Evolutionary conservation across 139 green algal species (phyloP), one percentile per base, ranked within the genome.

Genomic region (Chlamydomonas sp.): DNA sequence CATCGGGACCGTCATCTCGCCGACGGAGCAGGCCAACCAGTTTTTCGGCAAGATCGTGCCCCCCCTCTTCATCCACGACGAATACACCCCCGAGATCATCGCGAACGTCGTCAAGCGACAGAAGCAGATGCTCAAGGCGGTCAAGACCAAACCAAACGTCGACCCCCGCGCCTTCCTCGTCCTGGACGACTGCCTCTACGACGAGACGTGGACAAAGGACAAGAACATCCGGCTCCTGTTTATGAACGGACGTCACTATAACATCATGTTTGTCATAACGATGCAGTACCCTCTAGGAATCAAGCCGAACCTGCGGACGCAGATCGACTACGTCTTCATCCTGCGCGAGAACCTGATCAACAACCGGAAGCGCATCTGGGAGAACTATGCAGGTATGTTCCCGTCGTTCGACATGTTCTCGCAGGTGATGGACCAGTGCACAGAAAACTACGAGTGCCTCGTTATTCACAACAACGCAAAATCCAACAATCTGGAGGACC

Each of bases 251-350:
- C 54, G 72, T 1, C 65, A 72, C 33, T 69, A 34, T 28, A 72
- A 77, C 1, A 60, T 77, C 0, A 48, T 66, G 6, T 69, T 70
- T 28, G 3, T 77, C 48, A 54, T 77, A 3, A 73, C 72, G 2
- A 58, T 77, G 57, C 72, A 77, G 37, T 76, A 62, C 35, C 50
- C 64, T 30, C 26, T 77, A 65, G 65, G 64, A 6, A n/a, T 77
- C 0, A 54, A 64, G 2, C 64, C 64, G 3, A 26, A 57, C 2
- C 64, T 77, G 22, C 36, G 72, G 2, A 50, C 35, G 20, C 50
- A 77, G 1, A 69, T 72, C 28, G 72, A 77, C 31, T 77, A 73
- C 57, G 50, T 72, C 3, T 77, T 77, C 65, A 73, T 77, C 64
- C 37, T 77, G 5, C 72, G 64, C 2, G 72, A 77, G 22, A 48